Conservation (phyloP, 306 rosid species). For the Malus orientalis region DNA sequence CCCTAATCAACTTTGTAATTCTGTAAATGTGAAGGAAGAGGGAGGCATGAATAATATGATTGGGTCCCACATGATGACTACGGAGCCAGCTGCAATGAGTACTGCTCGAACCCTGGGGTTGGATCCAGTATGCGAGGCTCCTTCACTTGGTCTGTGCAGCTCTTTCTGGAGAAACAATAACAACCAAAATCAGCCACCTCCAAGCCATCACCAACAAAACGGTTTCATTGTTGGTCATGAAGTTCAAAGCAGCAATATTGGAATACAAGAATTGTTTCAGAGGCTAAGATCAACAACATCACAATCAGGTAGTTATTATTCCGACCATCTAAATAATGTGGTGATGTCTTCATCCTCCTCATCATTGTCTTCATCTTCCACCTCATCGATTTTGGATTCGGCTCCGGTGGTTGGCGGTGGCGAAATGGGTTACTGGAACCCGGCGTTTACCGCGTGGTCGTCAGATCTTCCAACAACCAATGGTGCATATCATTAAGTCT, state of each 20-base stretch:
- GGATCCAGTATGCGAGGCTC: conserved; percentile 45
- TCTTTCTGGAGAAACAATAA: conserved; percentile 51
- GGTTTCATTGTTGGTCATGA: conserved; percentile 33
- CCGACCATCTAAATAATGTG: conserved; percentile 30
- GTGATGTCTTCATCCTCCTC: conserved; percentile 35
- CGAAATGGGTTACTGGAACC: conserved; percentile 87
- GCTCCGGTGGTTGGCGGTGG: conserved; percentile 39
- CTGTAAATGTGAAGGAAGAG: conserved; percentile 43
- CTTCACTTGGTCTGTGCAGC: conserved; percentile 51
- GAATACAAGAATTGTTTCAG: conserved; percentile 76
- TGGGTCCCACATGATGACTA: conserved; percentile 41
- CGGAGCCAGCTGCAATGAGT: conserved; percentile 22
- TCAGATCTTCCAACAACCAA: conserved; percentile 75
- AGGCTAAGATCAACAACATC: conserved; percentile 46
- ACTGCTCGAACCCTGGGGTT: conserved; percentile 31
- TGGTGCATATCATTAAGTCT: conserved; percentile 53
- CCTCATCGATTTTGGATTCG: conserved; percentile 55
- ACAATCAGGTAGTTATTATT: conserved; percentile 18
- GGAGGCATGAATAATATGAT: conserved; percentile 25
- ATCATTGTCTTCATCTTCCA: conserved; percentile 22
- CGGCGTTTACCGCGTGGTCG: conserved; percentile 59
- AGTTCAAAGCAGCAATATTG: conserved; percentile 35
- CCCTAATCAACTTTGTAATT: conserved; percentile 17
- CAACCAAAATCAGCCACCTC: conserved; percentile 28
- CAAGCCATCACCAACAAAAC: conserved; percentile 23